Conservation (phyloP, 2,329 filamentous ascomycete genomes). For the Penicillium brasilianum region DNA sequence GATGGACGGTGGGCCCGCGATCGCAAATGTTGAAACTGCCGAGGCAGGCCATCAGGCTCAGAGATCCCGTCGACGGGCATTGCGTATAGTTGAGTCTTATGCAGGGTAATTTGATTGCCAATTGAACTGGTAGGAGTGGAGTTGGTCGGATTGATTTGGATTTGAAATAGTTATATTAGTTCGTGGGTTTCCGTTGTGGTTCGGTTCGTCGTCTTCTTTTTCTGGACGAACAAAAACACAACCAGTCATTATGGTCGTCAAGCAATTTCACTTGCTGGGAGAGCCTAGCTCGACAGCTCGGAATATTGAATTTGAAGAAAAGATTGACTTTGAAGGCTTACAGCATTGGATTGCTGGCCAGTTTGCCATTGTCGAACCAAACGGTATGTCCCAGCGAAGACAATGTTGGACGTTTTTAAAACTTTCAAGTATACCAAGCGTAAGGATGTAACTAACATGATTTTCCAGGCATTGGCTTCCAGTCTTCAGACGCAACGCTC, state of each 20-base stretch:
- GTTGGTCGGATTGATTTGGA: background rate
- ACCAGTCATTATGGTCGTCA: slow-evolving; percentile 20
- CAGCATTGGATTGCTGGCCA: slow-evolving; percentile 34
- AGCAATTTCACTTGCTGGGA: slow-evolving; percentile 29
- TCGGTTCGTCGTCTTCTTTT: slow-evolving; percentile 1
- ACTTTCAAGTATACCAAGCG: background rate
- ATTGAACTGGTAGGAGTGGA: background rate
- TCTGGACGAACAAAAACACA: background rate
- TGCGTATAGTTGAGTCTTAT: slow-evolving; percentile 1
- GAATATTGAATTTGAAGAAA: slow-evolving; percentile 29
- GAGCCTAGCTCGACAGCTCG: slow-evolving; percentile 29
- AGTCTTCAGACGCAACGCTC: slow-evolving; percentile 21
- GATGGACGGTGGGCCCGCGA: slow-evolving; percentile 7
- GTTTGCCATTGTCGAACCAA: slow-evolving; percentile 39
- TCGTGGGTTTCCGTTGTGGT: background rate
- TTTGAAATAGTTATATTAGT: slow-evolving; percentile 4
- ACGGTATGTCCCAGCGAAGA: slow-evolving; percentile 25
- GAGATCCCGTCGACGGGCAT: background rate
- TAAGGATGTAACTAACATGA: background rate
- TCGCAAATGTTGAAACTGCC: slow-evolving; percentile 16
- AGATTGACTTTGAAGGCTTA: slow-evolving; percentile 26
- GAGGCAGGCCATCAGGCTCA: slow-evolving; percentile 17
- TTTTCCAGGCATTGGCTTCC: slow-evolving; percentile 28
- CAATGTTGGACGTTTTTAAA: background rate
- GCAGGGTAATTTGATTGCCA: background rate